phyloP scores from a whole-genome alignment of 441 rosid species.

The Bruguiera hainesii region DNA sequence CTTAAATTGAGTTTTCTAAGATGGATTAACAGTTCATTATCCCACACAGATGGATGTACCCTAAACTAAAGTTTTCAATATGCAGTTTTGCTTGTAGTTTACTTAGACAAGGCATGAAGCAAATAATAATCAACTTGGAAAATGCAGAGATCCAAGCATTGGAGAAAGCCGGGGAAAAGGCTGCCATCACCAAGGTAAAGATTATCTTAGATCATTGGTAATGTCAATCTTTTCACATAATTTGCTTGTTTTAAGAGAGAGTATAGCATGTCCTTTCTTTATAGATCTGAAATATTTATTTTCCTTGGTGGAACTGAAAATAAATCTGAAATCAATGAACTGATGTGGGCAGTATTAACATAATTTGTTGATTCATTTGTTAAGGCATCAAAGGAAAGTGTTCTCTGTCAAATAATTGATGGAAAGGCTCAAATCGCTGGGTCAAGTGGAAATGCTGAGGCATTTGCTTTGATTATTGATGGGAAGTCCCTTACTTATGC shows the following conservation, averaged over 20 bases:
- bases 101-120: slow-evolving; percentile 95
- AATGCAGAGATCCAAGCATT: slow-evolving; percentile 55
- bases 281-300: no score
- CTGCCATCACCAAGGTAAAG: slow-evolving; percentile 54
- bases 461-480: slow-evolving; percentile 82
- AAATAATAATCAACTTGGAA: slow-evolving; percentile 73
- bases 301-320: neutral
- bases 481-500: slow-evolving; percentile 88
- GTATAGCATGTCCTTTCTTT: neutral
- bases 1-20: slow-evolving; percentile 13
- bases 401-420: slow-evolving; percentile 48
- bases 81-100: slow-evolving; percentile 93
- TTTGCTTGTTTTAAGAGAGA: neutral
- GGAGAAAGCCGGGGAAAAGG: slow-evolving; percentile 66
- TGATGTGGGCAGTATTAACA: slow-evolving; percentile 3
- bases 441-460: slow-evolving; percentile 47
- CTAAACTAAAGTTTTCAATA: slow-evolving; percentile 28
- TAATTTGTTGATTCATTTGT: slow-evolving; percentile 11
- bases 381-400: slow-evolving; percentile 62
- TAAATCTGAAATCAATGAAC: slow-evolving; percentile 1
- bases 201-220: neutral
- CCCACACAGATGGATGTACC: slow-evolving; percentile 1
- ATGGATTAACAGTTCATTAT: slow-evolving; percentile 9
- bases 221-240: neutral
- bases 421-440: slow-evolving; percentile 48